Base-by-base conservation (phyloP, 441 rosid genomes). In the Adansonia rubrostipa region DNA sequence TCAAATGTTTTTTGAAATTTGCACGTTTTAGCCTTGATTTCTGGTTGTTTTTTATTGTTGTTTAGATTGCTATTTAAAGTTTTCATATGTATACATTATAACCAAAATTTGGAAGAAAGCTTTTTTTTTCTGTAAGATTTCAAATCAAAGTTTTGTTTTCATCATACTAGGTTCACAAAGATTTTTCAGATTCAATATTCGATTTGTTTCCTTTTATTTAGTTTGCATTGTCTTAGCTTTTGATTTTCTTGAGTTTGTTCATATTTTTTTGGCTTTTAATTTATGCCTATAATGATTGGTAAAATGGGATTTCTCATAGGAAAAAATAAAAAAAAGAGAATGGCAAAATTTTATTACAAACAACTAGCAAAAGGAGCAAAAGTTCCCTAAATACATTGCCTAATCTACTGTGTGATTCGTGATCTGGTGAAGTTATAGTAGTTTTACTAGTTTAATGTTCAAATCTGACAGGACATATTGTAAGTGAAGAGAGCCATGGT, bases 11-110 rank as follows among this genome's bases (percentile, higher is more conserved):
- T 57, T 57, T 24, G 61, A 47, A 70, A 14, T 70, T 77, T 47
- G 20, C 68, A 70, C 53, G 75, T 70, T 20, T 77, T 48, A 14
- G 28, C 57, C 80, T 54, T 68, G 67, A 77, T 77, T 68, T 40
- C 28, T 57, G 45, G 69, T 45, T 72, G 15, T 53, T 24, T 36
- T 48, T 47, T 8, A 60, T 61, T 60, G 44, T 57, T 68, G 61
- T 9, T 54, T 22, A 75, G 22, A 56, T 56, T 67, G 54, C 74
- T 67, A 56, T 56, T 66, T 66, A 22, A 1, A 67, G 66, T 57
- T 44, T 68, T 70, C 10, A 15, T 47, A 67, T 19, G 54, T 8
- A 56, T 56, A 70, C 19, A 50, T 8, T 47, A 28, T n/a, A 14
- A 4, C 57, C 69, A 60, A 47, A 69, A 69, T 47, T 60, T 24